Percentiles rank a stretch among this genome's conserved stretches.
Evolutionary conservation across 495 filamentous ascomycete genomes (phyloP).

Genomic region (Penicillium bovifimosum): DNA sequence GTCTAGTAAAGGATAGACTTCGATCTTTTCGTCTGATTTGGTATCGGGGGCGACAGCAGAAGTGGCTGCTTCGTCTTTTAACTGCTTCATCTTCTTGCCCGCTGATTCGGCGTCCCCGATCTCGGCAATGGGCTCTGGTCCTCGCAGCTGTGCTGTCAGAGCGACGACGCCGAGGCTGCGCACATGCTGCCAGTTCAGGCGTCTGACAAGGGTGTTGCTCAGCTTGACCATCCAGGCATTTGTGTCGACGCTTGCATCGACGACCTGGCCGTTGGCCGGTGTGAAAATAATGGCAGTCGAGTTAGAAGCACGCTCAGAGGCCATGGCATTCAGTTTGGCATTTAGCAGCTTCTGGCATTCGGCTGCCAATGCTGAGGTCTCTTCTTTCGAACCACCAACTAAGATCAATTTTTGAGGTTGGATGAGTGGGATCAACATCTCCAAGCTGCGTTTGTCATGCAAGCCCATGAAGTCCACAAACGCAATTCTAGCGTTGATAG

Average conservation of each 20-base stretch:
- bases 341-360: slow-evolving; percentile 75
- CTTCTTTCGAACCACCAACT: slow-evolving; percentile 68
- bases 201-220: slow-evolving; percentile 71
- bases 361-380: slow-evolving; percentile 68
- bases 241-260: slow-evolving; percentile 93
- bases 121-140: slow-evolving; percentile 23
- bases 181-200: slow-evolving; percentile 92
- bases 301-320: slow-evolving; percentile 28
- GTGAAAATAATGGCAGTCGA: slow-evolving; percentile 65
- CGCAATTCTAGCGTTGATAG: slow-evolving; percentile 66
- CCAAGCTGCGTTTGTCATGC: slow-evolving; percentile 85
- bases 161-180: slow-evolving; percentile 83
- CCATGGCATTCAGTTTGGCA: slow-evolving; percentile 41
- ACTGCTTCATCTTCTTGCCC: slow-evolving; percentile 65
- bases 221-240: slow-evolving; percentile 96
- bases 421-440: slow-evolving; percentile 93
- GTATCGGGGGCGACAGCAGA: slow-evolving; percentile 19
- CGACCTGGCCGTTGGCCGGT: slow-evolving; percentile 58
- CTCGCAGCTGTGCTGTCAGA: slow-evolving; percentile 61
- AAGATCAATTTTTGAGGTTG: slow-evolving; percentile 90
- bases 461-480: slow-evolving; percentile 90
- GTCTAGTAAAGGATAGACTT: slow-evolving; percentile 62
- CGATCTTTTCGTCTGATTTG: slow-evolving; percentile 25
- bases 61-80: slow-evolving; percentile 37
- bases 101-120: slow-evolving; percentile 34